Base-by-base conservation (phyloP, 2,329 filamentous ascomycete genomes). In the Aureobasidium namibiae region DNA sequence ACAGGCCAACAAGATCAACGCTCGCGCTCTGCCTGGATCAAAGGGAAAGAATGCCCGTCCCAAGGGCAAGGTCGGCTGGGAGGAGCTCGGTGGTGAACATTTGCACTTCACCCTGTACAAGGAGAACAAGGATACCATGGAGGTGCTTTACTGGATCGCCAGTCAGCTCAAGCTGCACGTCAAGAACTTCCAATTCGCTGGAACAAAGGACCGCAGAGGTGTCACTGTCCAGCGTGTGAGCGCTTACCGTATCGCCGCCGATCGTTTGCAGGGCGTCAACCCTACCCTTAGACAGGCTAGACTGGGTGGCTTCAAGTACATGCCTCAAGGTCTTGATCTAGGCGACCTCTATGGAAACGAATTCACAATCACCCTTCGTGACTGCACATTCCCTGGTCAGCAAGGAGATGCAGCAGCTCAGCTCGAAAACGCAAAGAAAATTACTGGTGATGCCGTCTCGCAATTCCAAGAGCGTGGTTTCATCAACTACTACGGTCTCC, bases 401-500 rank as follows among this genome's bases (percentile, higher is more conserved):
- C 67, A 70, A 6, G 59, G 68, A 44, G 66, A 67, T 42, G 56
- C 48, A 10, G 41, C 56, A 16, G 46, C 45, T 24, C 52, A 53
- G 29, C 60, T 76, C 2, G 72, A 80, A 38, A 77, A 85, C 10
- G 78, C 69, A 42, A 69, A 73, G 39, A 69, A 77, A 6, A 75
- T 82, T 33, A 76, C 90, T 62, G 69, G 80, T 62, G 68, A 78
- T 62, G 80, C 89, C 1, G 76, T 96, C 53, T 76, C 81, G 42
- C 83, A 86, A 63, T 83, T 97, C 65, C 78, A 81, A 58, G 75
- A 84, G 44, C 81, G 86, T 45, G 94, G 94, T 2, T 99, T 95
- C 78, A 86, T 99, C 74, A 99, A 99, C 74, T 99, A 97, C 76
- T 99, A 92, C 69, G 94, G 94, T 9, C 84, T 97, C n/a, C 94